Evolutionary conservation across 139 green algal genomes (phyloP), one percentile per base, ranked within the genome.

Genomic region (Asterochloris sp.): DNA sequence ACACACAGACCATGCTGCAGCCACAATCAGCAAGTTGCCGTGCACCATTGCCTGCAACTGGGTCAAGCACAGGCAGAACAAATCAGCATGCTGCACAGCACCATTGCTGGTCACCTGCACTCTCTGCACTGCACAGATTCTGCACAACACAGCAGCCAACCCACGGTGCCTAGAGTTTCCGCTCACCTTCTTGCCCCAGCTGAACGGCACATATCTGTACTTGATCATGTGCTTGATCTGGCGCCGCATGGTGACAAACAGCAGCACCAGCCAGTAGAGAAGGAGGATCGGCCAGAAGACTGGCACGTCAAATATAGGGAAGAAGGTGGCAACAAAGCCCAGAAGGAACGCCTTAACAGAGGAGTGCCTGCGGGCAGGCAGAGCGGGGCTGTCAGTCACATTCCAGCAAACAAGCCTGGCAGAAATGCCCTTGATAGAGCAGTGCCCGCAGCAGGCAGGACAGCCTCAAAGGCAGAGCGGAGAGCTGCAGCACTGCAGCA

Each of bases 221-320:
- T 98, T 98, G 86, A 98, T 96, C 97, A 99, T 99, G 89, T 99
- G 97, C 85, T 89, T 90, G 78, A 99, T 98, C 84, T 99, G 97
- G 60, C 94, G 89, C 89, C 98, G 98, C 97, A 99, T 99, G 11
- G 97, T 99, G 12, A 99, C 90, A 64, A 94, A 92, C 83, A 99
- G 98, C 13, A 99, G 91, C 62, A 98, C 89, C 68, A 98, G 73
- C 91, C 91, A 99, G 87, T 99, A 99, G 26, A 99, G 76, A 38
- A 99, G 84, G 75, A 99, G 90, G 79, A 99, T 98, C 61, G 97
- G 97, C 97, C 97, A 99, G 86, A 99, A 99, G 0, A 99, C 97
- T 13, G 97, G 97, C n/a, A 99, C 91, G 77, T 99, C 96, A 84
- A 98, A 97, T 16, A 96, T 78, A 1, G 89, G 87, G 86, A 99